A percentile compares a stretch with the other conserved stretches of the same genome.
These are phyloP conservation scores for Neopestalotiopsis clavispora DNA, from an alignment of 2,329 filamentous ascomycete species.

Conservation along the genomic window DNA sequence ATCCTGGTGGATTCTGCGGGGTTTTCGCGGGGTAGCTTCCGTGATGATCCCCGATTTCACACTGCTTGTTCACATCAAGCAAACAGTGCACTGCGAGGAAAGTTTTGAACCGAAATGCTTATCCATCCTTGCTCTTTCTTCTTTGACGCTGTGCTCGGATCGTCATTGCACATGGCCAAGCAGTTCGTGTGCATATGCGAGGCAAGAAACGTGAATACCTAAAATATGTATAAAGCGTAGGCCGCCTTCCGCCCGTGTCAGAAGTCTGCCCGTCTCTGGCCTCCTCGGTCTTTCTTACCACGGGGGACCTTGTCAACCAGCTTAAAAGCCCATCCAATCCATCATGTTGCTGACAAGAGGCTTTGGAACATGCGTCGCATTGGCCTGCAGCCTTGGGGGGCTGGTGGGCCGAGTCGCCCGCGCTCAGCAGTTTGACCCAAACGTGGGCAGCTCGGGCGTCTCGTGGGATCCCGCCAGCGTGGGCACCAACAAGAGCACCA, in stretches of 20 bases:
- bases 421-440: slow-evolving; percentile 38
- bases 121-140: not conserved
- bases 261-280: not conserved
- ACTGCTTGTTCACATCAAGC: not conserved
- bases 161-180: not conserved
- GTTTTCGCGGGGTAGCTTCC: not conserved
- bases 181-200: not conserved
- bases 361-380: slow-evolving; percentile 3
- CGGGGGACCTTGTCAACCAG: no score
- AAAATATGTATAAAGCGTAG: not conserved
- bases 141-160: not conserved
- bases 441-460: slow-evolving; percentile 31
- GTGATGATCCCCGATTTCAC: not conserved
- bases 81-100: not conserved
- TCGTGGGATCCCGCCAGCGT: slow-evolving; percentile 36
- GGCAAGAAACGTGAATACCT: not conserved
- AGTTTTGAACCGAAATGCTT: not conserved
- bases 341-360: not conserved
- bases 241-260: not conserved
- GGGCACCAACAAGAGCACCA: slow-evolving; percentile 40
- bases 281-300: not conserved
- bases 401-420: slow-evolving; percentile 21
- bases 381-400: slow-evolving; percentile 21
- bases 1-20: not conserved
- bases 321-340: no score